Conservation (phyloP, 495 filamentous ascomycete species). For the Cairneyella variabilis region DNA sequence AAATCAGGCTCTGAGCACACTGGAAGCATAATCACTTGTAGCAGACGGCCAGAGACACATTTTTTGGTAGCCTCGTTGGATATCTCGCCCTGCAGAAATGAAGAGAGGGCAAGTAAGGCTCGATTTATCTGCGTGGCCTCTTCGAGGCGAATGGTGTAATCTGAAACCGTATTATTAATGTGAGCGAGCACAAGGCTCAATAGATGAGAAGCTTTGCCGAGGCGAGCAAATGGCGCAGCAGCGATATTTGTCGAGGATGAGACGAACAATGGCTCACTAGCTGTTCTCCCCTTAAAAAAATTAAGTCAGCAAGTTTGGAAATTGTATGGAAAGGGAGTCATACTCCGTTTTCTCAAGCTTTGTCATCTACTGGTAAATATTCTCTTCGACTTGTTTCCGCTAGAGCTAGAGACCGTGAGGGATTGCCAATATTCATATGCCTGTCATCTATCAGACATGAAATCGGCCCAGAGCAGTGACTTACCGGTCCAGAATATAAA, state of each 20-base stretch:
- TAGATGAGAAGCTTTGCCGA: background rate
- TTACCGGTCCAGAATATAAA: slow-evolving; percentile 1
- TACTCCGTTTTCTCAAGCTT: background rate
- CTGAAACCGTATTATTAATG: background rate
- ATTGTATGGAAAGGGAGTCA: background rate
- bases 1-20: background rate
- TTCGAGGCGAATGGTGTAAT: background rate
- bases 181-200: background rate
- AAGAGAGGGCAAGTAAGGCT: background rate
- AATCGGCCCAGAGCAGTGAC: background rate
- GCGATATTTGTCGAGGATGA: background rate
- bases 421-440: slow-evolving; percentile 1
- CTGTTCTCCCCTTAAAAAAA: background rate
- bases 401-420: background rate
- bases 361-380: background rate
- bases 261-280: background rate
- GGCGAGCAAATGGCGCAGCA: background rate
- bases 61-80: background rate
- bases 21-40: background rate
- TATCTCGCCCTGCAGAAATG: background rate
- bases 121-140: background rate
- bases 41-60: background rate
- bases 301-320: background rate
- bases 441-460: background rate
- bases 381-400: background rate